Percentiles rank a stretch among this genome's conserved stretches.
Conservation (phyloP, 495 filamentous ascomycete species). For the Trichoderma asperelloides region DNA sequence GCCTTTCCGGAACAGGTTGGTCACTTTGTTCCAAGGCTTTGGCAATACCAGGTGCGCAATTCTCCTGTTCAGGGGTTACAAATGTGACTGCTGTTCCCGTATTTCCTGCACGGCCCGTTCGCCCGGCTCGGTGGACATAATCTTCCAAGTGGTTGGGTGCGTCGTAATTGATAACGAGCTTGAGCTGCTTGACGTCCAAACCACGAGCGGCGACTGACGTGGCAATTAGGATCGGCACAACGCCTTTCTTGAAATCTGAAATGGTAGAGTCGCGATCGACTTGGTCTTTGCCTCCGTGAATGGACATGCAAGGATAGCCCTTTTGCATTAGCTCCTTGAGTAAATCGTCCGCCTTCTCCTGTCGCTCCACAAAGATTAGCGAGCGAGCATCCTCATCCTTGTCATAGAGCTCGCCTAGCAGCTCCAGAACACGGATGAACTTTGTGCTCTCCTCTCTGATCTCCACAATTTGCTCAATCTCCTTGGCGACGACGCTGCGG, state of each 20-base stretch:
- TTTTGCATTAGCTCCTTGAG: conserved; percentile 75
- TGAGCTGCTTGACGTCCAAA: conserved; percentile 92
- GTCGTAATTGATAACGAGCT: conserved; percentile 95
- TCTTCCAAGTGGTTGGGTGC: conserved; percentile 95
- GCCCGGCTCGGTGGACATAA: conserved; percentile 92
- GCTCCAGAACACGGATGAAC: conserved; percentile 72
- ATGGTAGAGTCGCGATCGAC: conserved; percentile 92
- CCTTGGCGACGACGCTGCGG: conserved; percentile 81
- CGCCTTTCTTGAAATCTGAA: conserved; percentile 86
- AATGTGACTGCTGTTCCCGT: conserved; percentile 93
- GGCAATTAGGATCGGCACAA: conserved; percentile 82
- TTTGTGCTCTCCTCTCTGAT: conserved; percentile 76
- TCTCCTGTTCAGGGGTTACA: conserved; percentile 82
- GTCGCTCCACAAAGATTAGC: conserved; percentile 89
- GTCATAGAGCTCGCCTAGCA: conserved; percentile 80
- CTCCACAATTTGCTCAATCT: conserved; percentile 92
- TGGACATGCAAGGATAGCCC: conserved; percentile 90
- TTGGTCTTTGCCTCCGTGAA: conserved; percentile 95
- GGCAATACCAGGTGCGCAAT: conserved; percentile 79
- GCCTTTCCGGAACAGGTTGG: conserved; percentile 63
- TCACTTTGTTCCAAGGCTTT: conserved; percentile 91
- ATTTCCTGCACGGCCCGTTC: conserved; percentile 91
- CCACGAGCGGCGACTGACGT: conserved; percentile 95
- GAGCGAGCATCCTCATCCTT: conserved; percentile 82
- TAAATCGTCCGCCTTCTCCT: conserved; percentile 85